Percentiles rank a stretch among this genome's conserved stretches.
phyloP scores from a whole-genome alignment of 768 basidiomycete species.

The Suillus spraguei region DNA sequence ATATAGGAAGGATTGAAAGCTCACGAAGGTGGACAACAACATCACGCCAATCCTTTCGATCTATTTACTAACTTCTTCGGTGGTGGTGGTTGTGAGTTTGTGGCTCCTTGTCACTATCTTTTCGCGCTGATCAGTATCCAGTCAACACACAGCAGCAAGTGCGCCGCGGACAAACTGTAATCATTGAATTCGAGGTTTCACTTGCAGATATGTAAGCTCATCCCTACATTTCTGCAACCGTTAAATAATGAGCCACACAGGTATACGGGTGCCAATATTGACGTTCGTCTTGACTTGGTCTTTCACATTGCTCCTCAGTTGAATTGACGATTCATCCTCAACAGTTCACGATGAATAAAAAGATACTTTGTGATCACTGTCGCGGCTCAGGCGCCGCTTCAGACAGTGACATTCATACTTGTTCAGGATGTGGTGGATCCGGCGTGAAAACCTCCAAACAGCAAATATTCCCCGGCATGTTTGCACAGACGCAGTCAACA shows the following conservation, averaged over 20 bases:
- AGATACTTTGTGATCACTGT: conserved; percentile 95
- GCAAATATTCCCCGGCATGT: conserved; percentile 97
- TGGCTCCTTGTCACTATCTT: too few species aligned
- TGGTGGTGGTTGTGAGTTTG: conserved; percentile 67
- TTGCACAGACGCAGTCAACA: conserved; percentile 81
- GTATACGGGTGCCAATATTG: conserved; percentile 85
- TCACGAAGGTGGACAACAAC: conserved; percentile 82
- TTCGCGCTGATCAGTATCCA: conserved; percentile 20
- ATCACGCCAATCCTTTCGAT: conserved; percentile 87
- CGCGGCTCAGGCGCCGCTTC: conserved; percentile 94
- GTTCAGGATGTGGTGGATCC: conserved; percentile 78
- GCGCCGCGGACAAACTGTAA: conserved; percentile 72
- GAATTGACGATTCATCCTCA: conserved; percentile 13
- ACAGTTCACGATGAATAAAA: conserved; percentile 92
- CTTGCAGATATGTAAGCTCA: conserved; percentile 76
- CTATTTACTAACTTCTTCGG: conserved; percentile 94
- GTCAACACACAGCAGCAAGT: conserved; percentile 57
- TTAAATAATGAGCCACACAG: conserved; percentile 37
- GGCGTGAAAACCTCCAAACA: conserved; percentile 87
- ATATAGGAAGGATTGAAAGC: conserved; percentile 86
- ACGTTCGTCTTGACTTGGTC: conserved; percentile 48
- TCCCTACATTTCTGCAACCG: background rate
- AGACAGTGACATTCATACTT: conserved; percentile 85
- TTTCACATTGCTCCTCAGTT: background rate
- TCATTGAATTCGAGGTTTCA: conserved; percentile 84